A percentile compares a stretch with the other conserved stretches of the same genome.
Conservation (phyloP, 495 filamentous ascomycete genomes). For the Annulohypoxylon moriforme region DNA sequence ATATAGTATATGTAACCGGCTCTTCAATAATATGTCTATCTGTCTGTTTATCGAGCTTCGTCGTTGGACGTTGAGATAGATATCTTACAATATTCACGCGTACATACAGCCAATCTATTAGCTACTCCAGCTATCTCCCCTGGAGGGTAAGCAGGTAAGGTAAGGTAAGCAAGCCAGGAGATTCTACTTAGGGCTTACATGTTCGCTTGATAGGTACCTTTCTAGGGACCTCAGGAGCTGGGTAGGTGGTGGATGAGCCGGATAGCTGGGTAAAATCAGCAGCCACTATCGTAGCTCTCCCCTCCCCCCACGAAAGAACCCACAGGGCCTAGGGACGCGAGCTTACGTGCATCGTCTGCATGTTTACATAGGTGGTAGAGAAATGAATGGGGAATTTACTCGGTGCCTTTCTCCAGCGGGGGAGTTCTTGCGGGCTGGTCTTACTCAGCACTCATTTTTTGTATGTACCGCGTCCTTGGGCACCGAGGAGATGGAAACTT, state of each 20-base stretch:
- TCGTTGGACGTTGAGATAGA: not conserved
- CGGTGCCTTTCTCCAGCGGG: not conserved
- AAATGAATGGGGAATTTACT: constrained; percentile 4
- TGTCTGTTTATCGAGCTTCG: not conserved
- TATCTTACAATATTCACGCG: not conserved
- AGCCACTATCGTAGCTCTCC: not conserved
- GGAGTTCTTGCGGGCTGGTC: not conserved
- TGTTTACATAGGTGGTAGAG: not conserved
- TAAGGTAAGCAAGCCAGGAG: not conserved
- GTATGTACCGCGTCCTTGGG: not conserved
- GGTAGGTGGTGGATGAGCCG: not conserved
- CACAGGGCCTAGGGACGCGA: not conserved
- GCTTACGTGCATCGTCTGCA: constrained; percentile 6
- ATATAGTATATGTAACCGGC: not conserved
- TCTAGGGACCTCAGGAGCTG: not conserved
- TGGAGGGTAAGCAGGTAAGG: constrained; percentile 1
- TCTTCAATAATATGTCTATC: not conserved
- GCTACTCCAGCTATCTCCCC: too few species aligned
- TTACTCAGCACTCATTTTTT: constrained; percentile 19
- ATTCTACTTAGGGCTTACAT: not conserved
- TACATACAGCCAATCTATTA: not conserved
- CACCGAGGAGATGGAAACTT: not conserved
- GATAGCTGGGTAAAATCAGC: not conserved
- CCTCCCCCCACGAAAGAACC: not conserved
- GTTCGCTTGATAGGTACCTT: not conserved